phyloP scores from a whole-genome alignment of 2,329 filamentous ascomycete species.

The Cladosporium sp. region DNA sequence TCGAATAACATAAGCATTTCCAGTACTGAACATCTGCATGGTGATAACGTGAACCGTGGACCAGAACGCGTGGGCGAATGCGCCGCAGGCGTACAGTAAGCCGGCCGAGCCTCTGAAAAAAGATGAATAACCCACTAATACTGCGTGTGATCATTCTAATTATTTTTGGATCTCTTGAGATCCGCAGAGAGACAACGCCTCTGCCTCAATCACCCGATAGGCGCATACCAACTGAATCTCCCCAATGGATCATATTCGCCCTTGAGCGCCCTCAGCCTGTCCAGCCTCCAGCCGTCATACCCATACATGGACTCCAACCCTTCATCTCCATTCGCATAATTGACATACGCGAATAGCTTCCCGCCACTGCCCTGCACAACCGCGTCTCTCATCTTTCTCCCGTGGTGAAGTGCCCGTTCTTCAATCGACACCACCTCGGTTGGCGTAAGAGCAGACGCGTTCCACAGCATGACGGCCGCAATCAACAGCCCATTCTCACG shows the following conservation, averaged over 20 bases:
- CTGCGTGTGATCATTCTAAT: neutral
- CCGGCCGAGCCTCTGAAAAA: neutral
- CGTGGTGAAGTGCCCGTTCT: neutral
- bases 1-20: neutral
- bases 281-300: slow-evolving; percentile 37
- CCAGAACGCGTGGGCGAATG: neutral
- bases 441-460: neutral
- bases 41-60: neutral
- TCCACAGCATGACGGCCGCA: slow-evolving; percentile 5
- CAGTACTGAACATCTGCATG: neutral
- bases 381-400: neutral
- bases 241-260: slow-evolving; percentile 39
- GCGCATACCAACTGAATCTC: slow-evolving; percentile 38
- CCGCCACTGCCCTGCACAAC: slow-evolving; percentile 23
- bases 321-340: slow-evolving; percentile 41
- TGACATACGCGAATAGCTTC: slow-evolving; percentile 37
- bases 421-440: neutral
- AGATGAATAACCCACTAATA: neutral
- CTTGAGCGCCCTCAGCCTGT: slow-evolving; percentile 38
- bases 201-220: slow-evolving; percentile 16
- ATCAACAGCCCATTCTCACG: slow-evolving; percentile 11
- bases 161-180: neutral
- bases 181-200: neutral
- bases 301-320: slow-evolving; percentile 37
- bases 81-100: neutral